Conservation (phyloP, 2,329 filamentous ascomycete species). For the Fusarium sp. region DNA sequence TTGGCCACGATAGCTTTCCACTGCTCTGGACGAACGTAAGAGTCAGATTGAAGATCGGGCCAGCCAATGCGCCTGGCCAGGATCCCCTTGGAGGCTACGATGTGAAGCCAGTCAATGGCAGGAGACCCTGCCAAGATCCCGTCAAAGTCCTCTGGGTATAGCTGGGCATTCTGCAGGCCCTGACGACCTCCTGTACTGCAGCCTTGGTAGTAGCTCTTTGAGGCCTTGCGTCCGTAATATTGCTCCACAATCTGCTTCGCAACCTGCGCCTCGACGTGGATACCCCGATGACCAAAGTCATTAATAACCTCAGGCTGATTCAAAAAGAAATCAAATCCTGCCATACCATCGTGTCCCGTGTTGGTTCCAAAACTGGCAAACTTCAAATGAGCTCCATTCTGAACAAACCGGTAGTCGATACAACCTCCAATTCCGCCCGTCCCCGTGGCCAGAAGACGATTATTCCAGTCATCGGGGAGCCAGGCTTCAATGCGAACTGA, state of each 20-base stretch:
- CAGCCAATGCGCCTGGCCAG: conserved; percentile 3
- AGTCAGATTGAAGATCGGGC: not conserved
- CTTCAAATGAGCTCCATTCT: conserved; percentile 7
- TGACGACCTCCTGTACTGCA: conserved; percentile 16
- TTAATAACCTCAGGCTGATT: conserved; percentile 13
- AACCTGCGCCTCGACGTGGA: conserved; percentile 3
- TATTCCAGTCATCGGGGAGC: conserved; percentile 13
- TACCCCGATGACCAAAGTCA: conserved; percentile 18
- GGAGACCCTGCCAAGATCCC: conserved; percentile 14
- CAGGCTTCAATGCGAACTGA: conserved; percentile 14
- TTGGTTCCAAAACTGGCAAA: conserved; percentile 18
- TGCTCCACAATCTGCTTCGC: conserved; percentile 16
- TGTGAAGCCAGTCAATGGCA: conserved; percentile 18
- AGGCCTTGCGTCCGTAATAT: not conserved
- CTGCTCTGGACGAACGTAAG: conserved; percentile 18
- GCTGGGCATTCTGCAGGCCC: conserved; percentile 14
- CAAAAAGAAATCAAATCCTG: conserved; percentile 14
- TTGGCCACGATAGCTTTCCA: conserved; percentile 12
- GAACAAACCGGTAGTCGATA: not conserved
- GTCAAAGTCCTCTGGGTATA: conserved; percentile 18
- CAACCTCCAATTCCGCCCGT: conserved; percentile 20
- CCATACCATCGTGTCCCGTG: conserved; percentile 1
- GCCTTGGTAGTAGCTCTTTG: conserved; percentile 12
- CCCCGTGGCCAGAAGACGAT: conserved; percentile 7
- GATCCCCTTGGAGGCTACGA: conserved; percentile 18